A percentile compares a stretch with the other conserved stretches of the same genome.
phyloP scores from a whole-genome alignment of 345 rosid genomes.

The Psidium friedrichsthalianum region DNA sequence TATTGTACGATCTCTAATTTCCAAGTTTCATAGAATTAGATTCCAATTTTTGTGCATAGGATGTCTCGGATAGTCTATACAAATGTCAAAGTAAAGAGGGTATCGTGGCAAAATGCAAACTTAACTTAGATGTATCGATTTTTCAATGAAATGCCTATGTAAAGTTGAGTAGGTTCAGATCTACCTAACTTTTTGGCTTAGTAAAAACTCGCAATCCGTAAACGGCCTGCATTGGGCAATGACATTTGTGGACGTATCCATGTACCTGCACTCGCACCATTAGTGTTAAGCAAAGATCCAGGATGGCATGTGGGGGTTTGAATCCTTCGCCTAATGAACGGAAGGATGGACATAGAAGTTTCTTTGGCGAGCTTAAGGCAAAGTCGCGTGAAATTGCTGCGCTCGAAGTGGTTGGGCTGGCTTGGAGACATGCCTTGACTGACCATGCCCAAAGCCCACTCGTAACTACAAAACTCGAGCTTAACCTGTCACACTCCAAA shows the following conservation, averaged over 20 bases:
- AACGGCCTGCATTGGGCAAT: not conserved
- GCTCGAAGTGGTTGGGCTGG: not conserved
- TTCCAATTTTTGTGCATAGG: not conserved
- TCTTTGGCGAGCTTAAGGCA: not conserved
- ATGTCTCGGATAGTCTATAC: not conserved
- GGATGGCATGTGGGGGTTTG: rapidly evolving
- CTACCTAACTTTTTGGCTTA: not conserved
- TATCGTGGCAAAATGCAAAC: not conserved
- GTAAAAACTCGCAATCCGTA: rapidly evolving
- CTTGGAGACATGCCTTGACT: not conserved
- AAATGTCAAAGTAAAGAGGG: not conserved
- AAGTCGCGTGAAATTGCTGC: too few relatives aligned
- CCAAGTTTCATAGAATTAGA: not conserved
- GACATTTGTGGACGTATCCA: too few relatives aligned
- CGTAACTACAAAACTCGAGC: too few relatives aligned
- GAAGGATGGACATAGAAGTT: rapidly evolving
- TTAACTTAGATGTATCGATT: rapidly evolving
- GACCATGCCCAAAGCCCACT: not conserved
- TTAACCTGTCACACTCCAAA: too few relatives aligned
- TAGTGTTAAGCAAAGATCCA: rapidly evolving
- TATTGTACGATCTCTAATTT: not conserved
- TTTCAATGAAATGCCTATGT: rapidly evolving
- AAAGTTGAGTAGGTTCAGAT: rapidly evolving
- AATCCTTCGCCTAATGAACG: not conserved
- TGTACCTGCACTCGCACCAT: not conserved